Evolutionary conservation across 192 early-diverging fungal species (phyloP).

Genomic region (Rhizophagus clarus): DNA sequence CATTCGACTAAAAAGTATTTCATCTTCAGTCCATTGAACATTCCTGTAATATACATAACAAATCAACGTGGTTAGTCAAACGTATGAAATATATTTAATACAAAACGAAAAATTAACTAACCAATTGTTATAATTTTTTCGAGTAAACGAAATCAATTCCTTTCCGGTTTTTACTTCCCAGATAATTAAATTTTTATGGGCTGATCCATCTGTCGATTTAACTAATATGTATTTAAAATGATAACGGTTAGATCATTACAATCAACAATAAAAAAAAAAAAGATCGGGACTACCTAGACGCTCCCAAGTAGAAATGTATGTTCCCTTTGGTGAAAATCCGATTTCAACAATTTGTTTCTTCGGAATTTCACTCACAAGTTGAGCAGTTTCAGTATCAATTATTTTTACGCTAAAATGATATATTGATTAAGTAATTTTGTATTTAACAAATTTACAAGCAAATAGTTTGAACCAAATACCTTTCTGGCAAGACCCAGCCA

Average conservation of each 20-base stretch:
- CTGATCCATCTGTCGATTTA: conserved; percentile 68
- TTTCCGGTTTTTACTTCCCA: conserved; percentile 77
- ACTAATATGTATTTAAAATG: conserved; percentile 44
- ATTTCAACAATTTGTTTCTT: conserved; percentile 77
- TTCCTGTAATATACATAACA: conserved; percentile 55
- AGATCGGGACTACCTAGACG: conserved; percentile 61
- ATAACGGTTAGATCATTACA: background rate
- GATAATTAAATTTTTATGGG: conserved; percentile 78
- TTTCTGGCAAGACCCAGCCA: conserved; percentile 65
- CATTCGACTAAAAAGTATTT: conserved; percentile 83
- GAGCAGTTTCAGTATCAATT: conserved; percentile 66
- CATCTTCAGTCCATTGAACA: conserved; percentile 93
- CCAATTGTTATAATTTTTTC: conserved; percentile 78
- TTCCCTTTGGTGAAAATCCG: conserved; percentile 89
- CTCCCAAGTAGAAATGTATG: conserved; percentile 88
- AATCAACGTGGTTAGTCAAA: background rate
- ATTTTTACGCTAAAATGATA: conserved; percentile 62
- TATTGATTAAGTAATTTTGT: background rate
- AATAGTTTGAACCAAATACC: conserved; percentile 43
- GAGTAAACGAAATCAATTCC: conserved; percentile 71
- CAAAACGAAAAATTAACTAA: conserved; percentile 35
- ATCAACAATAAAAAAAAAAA: background rate
- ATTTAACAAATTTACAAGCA: background rate
- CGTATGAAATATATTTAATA: background rate
- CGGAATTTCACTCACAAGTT: conserved; percentile 64